phyloP scores from a whole-genome alignment of 768 basidiomycete species.

The Pleurotus eryngii region DNA sequence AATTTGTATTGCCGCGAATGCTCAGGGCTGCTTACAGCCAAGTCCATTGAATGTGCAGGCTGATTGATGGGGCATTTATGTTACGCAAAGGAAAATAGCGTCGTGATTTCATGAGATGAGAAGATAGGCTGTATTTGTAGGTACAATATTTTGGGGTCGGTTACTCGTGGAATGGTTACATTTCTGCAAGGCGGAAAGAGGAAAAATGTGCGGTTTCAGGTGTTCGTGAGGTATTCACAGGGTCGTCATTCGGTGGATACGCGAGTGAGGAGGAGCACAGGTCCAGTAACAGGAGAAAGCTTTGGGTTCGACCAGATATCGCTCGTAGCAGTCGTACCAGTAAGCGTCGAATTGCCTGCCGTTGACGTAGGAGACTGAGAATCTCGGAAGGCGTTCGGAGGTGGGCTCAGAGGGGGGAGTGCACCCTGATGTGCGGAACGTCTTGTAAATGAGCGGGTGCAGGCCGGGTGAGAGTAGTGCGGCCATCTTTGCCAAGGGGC shows the following conservation, averaged over 20 bases:
- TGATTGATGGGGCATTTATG: no score
- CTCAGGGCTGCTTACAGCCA: no score
- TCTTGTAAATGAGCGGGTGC: conserved; percentile 4
- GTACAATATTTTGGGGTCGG: neutral
- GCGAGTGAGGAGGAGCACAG: conserved; percentile 3
- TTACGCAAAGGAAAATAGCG: no score
- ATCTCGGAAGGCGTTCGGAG: neutral
- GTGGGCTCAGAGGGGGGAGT: neutral
- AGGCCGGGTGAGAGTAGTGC: neutral
- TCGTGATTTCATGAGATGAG: neutral
- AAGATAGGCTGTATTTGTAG: neutral
- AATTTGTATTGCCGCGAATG: no score
- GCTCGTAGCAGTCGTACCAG: neutral
- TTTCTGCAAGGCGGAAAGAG: neutral
- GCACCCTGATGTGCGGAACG: conserved; percentile 4
- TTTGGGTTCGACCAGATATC: conserved; percentile 11
- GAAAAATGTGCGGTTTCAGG: neutral
- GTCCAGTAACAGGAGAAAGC: conserved; percentile 13
- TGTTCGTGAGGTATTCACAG: no score
- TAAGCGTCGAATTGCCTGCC: neutral
- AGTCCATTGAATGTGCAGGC: no score
- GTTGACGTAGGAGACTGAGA: conserved; percentile 2
- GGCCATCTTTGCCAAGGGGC: neutral
- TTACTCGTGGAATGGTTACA: neutral
- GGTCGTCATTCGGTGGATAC: neutral